Evolutionary conservation across 306 rosid genomes (phyloP), one percentile per base, ranked within the genome.

Genomic region (Sophora flavescens): DNA sequence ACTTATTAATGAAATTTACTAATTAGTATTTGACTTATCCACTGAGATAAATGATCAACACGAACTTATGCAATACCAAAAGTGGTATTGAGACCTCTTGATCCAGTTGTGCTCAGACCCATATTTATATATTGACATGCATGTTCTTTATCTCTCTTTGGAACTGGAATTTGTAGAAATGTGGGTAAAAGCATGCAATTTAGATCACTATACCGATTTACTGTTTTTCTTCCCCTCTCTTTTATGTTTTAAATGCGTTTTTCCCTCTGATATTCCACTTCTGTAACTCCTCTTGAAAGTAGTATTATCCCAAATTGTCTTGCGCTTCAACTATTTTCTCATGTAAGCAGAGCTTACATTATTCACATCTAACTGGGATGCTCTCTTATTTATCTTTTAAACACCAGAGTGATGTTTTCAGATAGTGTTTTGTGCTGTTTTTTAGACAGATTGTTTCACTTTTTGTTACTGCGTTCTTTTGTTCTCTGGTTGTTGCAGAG

Each of bases 11-110:
- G 14, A 70, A 54, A 17, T 70, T 11, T 38, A 36, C 14, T 22
- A 53, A 70, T 42, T 41, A 54, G 30, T 64, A 36, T 63, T 74
- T 56, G 11, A 52, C 18, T 52, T 75, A 64, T 30, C 18, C 39
- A 7, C 44, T 39, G 44, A 54, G 44, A 6, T 44, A 57, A 17
- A 32, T 58, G 50, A 33, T 45, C 2, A 53, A 54, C 64, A 35
- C 51, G 48, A 58, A 30, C 39, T 12, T 42, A 7, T 44, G 18
- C 32, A 28, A 33, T 64, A 41, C 54, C 50, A 65, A 26, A 38
- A 32, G 36, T 54, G 13, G 70, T 13, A 35, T 8, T 32, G 1
- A 6, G 33, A n/a, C n/a, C n/a, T 35, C 50, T 36, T 35, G 30
- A 74, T 17, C 38, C 72, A 48, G 38, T 36, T 50, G 41, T 60